Conservation (phyloP, 108 stramenopile genomes). For the Cyclostephanos invisitatus region DNA sequence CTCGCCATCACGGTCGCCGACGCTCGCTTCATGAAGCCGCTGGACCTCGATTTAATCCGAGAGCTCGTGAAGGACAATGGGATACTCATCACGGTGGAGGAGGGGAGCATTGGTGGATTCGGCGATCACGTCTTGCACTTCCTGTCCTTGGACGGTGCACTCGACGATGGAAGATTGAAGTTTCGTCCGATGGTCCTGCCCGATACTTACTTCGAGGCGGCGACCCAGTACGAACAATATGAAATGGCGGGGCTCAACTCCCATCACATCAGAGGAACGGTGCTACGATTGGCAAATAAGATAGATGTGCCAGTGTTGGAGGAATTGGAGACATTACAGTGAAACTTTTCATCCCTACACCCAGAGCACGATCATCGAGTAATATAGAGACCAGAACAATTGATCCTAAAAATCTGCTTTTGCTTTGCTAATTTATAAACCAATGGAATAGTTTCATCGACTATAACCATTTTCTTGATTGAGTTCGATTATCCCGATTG, state of each 20-base stretch:
- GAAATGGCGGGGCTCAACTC: constrained; percentile 94
- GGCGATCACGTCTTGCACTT: constrained; percentile 96
- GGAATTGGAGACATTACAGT: constrained; percentile 2
- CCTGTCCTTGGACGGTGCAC: constrained; percentile 85
- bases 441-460: too few species aligned
- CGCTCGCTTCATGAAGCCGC: constrained; percentile 96
- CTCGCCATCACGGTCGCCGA: constrained; percentile 94
- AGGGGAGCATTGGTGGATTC: constrained; percentile 94
- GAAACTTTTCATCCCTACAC: background rate
- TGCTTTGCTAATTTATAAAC: background rate
- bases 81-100: constrained; percentile 93
- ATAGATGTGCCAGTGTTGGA: constrained; percentile 61
- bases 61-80: constrained; percentile 87
- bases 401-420: too few species aligned
- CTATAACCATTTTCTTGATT: too few species aligned
- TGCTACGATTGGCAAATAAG: constrained; percentile 70
- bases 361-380: background rate
- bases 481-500: too few species aligned
- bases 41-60: constrained; percentile 91
- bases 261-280: constrained; percentile 89
- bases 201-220: constrained; percentile 93
- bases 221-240: constrained; percentile 95
- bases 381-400: background rate
- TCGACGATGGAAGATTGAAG: constrained; percentile 91
- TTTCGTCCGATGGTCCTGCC: constrained; percentile 97